Evolutionary conservation across 805 yeast genomes (phyloP), one percentile per base, ranked within the genome.

Genomic region (Candida ovalis): DNA sequence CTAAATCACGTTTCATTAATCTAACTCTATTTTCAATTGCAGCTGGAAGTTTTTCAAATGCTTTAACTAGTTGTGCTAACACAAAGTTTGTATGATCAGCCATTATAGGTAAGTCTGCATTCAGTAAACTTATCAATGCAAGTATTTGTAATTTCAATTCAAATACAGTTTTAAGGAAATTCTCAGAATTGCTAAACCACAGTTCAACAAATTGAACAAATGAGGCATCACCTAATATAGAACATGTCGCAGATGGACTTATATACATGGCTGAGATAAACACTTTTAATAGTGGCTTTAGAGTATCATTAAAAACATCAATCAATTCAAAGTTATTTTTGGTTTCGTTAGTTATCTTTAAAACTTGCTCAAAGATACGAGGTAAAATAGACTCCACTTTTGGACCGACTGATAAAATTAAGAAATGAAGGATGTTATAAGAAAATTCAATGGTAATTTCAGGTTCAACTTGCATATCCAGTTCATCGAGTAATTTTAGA

Each of bases 61-160:
- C 69, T 8, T 70, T 57, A 24, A 77, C 58, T 50, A 76, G 62
- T 52, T 74, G 67, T 46, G 67, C 70, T 33, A 62, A 39, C 19
- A 64, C 38, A 2, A 45, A 43, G n/a, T 54, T 49, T 28, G 47
- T 51, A 35, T 33, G 69, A 57, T 50, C 69, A 55, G 51, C 47
- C n/a, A 54, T 37, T 2, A 37, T 45, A 22, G 55, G 54, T 17
- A 52, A 70, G 71, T 68, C 66, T 6, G 68, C 69, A 13, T 67
- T 58, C 17, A 76, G 51, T 18, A 77, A 57, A 2, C 77, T 56
- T 36, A 75, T 64, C 40, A 76, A 59, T 0, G 80, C 73, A 57
- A 79, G 60, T 5, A 76, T 73, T 60, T 79, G 81, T 40, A 78
- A 62, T 55, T 78, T 79, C 52, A 80, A 69, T 24, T 81, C 83